These are phyloP conservation scores for Ogataea trehaloabstinens DNA, from an alignment of 805 yeast genomes.

Conservation along the genomic window DNA sequence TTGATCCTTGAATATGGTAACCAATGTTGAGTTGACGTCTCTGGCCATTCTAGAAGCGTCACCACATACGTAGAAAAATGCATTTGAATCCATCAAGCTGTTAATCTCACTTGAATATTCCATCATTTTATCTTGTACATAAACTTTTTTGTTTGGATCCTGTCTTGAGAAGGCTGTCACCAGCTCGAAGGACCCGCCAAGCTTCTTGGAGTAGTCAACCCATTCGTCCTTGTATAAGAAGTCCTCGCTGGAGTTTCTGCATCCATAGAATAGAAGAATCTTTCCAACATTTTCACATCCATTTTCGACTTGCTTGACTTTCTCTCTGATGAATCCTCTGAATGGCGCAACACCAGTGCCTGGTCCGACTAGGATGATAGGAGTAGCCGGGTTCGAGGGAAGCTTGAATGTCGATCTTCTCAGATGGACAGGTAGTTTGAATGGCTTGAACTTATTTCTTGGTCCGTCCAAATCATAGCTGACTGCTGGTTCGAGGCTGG, in stretches of 20 bases:
- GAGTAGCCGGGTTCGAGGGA: constrained; percentile 79
- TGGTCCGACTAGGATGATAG: constrained; percentile 92
- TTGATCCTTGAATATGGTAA: constrained; percentile 57
- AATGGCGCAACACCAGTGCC: constrained; percentile 99
- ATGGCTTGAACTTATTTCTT: constrained; percentile 50
- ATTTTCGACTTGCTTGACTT: constrained; percentile 52
- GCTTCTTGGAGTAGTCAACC: constrained; percentile 63
- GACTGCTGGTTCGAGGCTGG: constrained; percentile 41
- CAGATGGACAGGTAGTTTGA: constrained; percentile 82
- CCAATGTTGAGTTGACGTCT: constrained; percentile 76
- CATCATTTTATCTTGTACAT: constrained; percentile 78
- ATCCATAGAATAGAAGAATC: constrained; percentile 79
- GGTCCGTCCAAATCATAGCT: constrained; percentile 84
- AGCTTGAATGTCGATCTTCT: constrained; percentile 94
- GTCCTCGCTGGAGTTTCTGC: constrained; percentile 77
- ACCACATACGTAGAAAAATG: constrained; percentile 93
- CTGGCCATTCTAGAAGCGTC: constrained; percentile 96
- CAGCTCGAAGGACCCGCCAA: constrained; percentile 66
- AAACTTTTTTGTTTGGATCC: constrained; percentile 55
- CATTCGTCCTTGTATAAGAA: constrained; percentile 88
- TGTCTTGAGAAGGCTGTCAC: constrained; percentile 88
- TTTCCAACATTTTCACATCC: constrained; percentile 62
- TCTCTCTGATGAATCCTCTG: constrained; percentile 91
- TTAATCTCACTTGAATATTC: constrained; percentile 55
- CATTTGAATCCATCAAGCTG: constrained; percentile 61